These are phyloP conservation scores for Amanita pseudoporphyria DNA, from an alignment of 768 basidiomycete genomes.

Conservation along the genomic window DNA sequence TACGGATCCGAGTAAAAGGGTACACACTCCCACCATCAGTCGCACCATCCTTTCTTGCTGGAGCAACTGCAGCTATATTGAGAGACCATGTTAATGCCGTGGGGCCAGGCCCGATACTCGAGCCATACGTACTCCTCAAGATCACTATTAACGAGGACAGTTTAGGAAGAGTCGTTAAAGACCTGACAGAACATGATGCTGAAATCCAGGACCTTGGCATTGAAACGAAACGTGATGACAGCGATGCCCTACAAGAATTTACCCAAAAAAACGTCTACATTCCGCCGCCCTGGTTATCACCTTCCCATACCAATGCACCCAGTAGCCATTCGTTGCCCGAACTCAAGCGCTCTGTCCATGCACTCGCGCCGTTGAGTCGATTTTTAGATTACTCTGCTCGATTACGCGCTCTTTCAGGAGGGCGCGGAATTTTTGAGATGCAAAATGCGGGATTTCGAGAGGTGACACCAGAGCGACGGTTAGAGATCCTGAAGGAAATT, in stretches of 20 bases:
- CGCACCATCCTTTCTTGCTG: conserved; percentile 46
- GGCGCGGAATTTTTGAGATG: conserved; percentile 78
- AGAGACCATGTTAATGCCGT: conserved; percentile 51
- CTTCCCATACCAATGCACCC: conserved; percentile 29
- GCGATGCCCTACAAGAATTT: conserved; percentile 35
- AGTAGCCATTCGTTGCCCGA: conserved; percentile 25
- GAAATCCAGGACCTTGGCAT: conserved; percentile 62
- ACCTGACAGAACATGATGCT: conserved; percentile 78
- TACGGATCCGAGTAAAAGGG: conserved; percentile 45
- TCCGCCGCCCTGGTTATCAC: conserved; percentile 69
- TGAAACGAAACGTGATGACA: conserved; percentile 25
- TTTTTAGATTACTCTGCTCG: conserved; percentile 77
- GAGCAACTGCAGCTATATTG: conserved; percentile 54
- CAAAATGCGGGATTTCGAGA: conserved; percentile 63
- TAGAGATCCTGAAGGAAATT: conserved; percentile 72
- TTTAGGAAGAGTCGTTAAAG: conserved; percentile 72
- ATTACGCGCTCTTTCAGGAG: conserved; percentile 72
- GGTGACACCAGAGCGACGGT: conserved; percentile 49
- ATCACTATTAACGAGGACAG: conserved; percentile 56
- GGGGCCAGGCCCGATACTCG: conserved; percentile 66
- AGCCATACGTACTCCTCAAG: conserved; percentile 68
- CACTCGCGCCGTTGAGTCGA: conserved; percentile 67
- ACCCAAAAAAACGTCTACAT: conserved; percentile 60
- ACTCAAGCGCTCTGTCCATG: conserved; percentile 58
- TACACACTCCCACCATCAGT: conserved; percentile 32